Conservation (phyloP, 306 rosid species). For the Lagenaria siceraria region DNA sequence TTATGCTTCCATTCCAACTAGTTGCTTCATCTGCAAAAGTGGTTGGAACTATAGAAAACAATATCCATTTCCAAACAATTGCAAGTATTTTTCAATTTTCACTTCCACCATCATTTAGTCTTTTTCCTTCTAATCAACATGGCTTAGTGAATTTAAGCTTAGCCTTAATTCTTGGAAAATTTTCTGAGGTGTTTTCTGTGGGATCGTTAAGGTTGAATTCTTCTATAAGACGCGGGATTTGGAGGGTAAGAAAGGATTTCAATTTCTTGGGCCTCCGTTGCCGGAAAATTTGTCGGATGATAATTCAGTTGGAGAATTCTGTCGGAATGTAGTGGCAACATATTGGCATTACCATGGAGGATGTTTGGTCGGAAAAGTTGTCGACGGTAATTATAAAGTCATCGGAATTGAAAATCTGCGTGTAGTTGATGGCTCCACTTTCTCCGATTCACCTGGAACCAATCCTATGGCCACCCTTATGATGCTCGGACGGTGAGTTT, state of each 20-base stretch:
- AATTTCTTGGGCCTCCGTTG: not conserved
- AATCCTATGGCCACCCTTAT: constrained; percentile 1
- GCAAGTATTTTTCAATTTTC: not conserved
- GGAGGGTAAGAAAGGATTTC: not conserved
- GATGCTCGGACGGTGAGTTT: constrained; percentile 7
- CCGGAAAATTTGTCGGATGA: not conserved
- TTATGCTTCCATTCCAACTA: not conserved
- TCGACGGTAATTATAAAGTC: not conserved
- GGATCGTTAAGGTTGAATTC: not conserved
- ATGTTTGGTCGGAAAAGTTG: not conserved
- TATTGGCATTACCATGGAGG: not conserved
- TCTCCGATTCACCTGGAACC: not conserved
- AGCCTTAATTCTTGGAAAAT: not conserved
- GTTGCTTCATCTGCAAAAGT: not conserved
- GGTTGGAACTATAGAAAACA: not conserved
- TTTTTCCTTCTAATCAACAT: not conserved
- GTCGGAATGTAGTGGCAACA: not conserved
- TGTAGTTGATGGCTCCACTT: not conserved
- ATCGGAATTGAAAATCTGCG: not conserved
- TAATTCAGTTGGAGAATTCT: not conserved
- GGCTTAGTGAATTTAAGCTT: not conserved
- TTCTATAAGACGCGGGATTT: not conserved
- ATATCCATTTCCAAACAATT: not conserved
- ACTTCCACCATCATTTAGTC: not conserved
- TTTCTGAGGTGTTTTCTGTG: not conserved